A percentile compares a stretch with the other conserved stretches of the same genome.
These are phyloP conservation scores for Aspergillus olivimuriae DNA, from an alignment of 495 filamentous ascomycete genomes.

Conservation along the genomic window DNA sequence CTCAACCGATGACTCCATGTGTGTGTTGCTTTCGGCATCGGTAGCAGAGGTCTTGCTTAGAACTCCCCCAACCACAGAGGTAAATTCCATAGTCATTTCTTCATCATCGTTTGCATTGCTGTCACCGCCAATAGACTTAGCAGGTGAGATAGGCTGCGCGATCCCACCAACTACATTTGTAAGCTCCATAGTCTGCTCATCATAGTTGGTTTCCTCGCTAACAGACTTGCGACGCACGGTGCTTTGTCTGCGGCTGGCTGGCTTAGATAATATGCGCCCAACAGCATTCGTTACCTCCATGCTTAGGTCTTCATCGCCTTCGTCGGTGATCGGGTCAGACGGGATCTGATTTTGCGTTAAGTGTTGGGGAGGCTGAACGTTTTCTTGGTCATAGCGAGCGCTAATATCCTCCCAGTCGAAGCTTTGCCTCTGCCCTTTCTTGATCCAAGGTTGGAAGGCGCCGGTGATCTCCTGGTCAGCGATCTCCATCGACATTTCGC, in stretches of 20 bases:
- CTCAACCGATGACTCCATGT: slow-evolving; percentile 15
- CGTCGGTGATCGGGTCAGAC: slow-evolving; percentile 20
- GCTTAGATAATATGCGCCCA: slow-evolving; percentile 67
- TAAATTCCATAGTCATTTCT: slow-evolving; percentile 80
- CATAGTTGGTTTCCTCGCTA: slow-evolving; percentile 36
- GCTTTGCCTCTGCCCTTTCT: slow-evolving; percentile 41
- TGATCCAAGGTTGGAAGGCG: slow-evolving; percentile 64
- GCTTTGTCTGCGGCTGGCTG: slow-evolving; percentile 28
- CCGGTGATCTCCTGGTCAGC: slow-evolving; percentile 76
- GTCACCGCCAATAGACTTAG: slow-evolving; percentile 27
- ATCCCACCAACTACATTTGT: slow-evolving; percentile 70
- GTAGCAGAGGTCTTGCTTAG: slow-evolving; percentile 32
- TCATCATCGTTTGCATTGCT: slow-evolving; percentile 51
- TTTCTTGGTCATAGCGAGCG: slow-evolving; percentile 54
- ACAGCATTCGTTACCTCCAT: slow-evolving; percentile 83
- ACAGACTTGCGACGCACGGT: slow-evolving; percentile 31
- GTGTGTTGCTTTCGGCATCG: slow-evolving; percentile 20
- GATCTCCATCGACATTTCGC: slow-evolving; percentile 63
- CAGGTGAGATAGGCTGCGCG: slow-evolving; percentile 26
- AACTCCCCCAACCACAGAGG: slow-evolving; percentile 63
- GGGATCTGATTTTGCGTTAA: slow-evolving; percentile 1
- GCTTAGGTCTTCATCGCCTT: slow-evolving; percentile 60
- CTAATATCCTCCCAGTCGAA: slow-evolving; percentile 45
- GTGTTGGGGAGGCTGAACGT: slow-evolving; percentile 48
- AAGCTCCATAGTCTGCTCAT: slow-evolving; percentile 72